phyloP scores from a whole-genome alignment of 371 early-diverging fungal genomes.

The Circinella umbellata region DNA sequence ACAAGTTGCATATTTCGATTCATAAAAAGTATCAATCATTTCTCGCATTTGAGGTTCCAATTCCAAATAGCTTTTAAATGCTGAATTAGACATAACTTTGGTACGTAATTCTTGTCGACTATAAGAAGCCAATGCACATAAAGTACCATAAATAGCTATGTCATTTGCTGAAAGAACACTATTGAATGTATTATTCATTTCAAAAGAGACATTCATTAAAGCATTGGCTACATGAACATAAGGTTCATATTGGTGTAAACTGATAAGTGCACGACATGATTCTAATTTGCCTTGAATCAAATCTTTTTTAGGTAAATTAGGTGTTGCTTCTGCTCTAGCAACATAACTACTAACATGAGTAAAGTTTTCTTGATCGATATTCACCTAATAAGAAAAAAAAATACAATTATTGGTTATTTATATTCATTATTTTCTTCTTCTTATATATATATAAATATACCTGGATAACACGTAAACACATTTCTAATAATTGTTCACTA shows the following conservation, averaged over 20 bases:
- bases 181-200: slow-evolving; percentile 41
- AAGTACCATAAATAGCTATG: slow-evolving; percentile 81
- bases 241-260: slow-evolving; percentile 50
- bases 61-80: slow-evolving; percentile 80
- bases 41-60: slow-evolving; percentile 81
- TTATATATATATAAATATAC: slow-evolving; percentile 31
- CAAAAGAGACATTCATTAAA: slow-evolving; percentile 72
- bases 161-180: slow-evolving; percentile 80
- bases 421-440: too few relatives aligned
- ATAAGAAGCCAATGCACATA: slow-evolving; percentile 83
- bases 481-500: slow-evolving; percentile 74
- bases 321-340: slow-evolving; percentile 72
- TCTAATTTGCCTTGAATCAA: slow-evolving; percentile 67
- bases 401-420: too few relatives aligned
- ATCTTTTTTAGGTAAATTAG: slow-evolving; percentile 67
- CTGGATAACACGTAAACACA: slow-evolving; percentile 83
- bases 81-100: slow-evolving; percentile 71
- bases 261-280: slow-evolving; percentile 68
- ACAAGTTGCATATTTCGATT: slow-evolving; percentile 75
- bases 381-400: slow-evolving; percentile 16
- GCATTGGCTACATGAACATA: slow-evolving; percentile 66
- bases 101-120: slow-evolving; percentile 72
- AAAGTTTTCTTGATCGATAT: slow-evolving; percentile 70
- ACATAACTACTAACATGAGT: slow-evolving; percentile 76
- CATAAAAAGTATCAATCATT: slow-evolving; percentile 72